These are phyloP conservation scores for Rhinocladiella similis DNA, from an alignment of 2,329 filamentous ascomycete species.

Conservation along the genomic window DNA sequence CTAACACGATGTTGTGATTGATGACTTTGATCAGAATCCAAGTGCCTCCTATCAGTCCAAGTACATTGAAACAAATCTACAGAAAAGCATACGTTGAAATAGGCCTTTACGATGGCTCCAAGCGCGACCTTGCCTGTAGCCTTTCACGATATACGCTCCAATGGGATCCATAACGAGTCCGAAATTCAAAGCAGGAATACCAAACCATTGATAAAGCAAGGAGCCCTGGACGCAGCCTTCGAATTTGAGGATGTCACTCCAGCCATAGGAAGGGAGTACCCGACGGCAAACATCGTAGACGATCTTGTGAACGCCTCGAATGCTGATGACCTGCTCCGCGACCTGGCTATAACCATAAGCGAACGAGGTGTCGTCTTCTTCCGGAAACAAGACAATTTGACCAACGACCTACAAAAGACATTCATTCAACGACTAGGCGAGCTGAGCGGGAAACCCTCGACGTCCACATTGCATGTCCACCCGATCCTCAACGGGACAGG, in stretches of 20 bases:
- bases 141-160: background rate
- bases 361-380: conserved; percentile 71
- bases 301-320: conserved; percentile 59
- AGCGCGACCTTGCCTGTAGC: background rate
- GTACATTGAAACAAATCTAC: background rate
- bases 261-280: conserved; percentile 52
- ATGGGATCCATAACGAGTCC: background rate
- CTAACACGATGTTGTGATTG: too few species aligned
- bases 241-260: conserved; percentile 53
- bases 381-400: conserved; percentile 61
- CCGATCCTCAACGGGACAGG: conserved; percentile 57
- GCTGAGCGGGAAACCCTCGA: conserved; percentile 58
- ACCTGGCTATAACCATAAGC: conserved; percentile 69
- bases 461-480: conserved; percentile 62
- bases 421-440: conserved; percentile 61
- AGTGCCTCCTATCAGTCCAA: too few species aligned
- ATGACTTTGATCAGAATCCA: too few species aligned
- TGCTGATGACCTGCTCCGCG: conserved; percentile 64
- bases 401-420: conserved; percentile 65
- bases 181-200: background rate
- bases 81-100: too few species aligned
- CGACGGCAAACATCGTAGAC: conserved; percentile 48
- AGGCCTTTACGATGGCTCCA: background rate
- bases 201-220: conserved; percentile 40
- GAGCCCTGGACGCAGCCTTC: conserved; percentile 42